Evolutionary conservation across 2,329 filamentous ascomycete genomes (phyloP), one percentile per base, ranked within the genome.

Genomic region (Ambrosiella xylebori): DNA sequence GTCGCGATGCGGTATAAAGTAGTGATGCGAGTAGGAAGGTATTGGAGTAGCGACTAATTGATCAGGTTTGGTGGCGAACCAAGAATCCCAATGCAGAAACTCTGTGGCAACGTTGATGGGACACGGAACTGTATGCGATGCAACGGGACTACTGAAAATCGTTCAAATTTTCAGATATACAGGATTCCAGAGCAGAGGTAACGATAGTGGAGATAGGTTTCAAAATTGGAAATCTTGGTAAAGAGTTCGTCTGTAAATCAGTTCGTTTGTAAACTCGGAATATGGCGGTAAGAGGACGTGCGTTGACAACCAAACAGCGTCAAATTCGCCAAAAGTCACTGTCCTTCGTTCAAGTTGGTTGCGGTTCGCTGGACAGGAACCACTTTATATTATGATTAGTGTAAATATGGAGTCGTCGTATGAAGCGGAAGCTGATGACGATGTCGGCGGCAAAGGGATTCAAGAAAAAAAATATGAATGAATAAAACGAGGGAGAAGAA

Each of bases 401-500:
- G 47, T 27, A 27, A 11, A 11, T 2, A 51, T 51, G 47, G 17
- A 35, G 11, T 51, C 19, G 47, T 51, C 36, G 19, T 19, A 47
- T 47, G 49, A 50, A 36, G 38, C 35, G 49, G 11, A 53, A 27
- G 52, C n/a, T 15, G 36, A n/a, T 15, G 39, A 59, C 8, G 37
- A 47, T 15, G 17, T 47, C 44, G 7, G 9, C 44, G n/a, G 44
- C n/a, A 15, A 15, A 40, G 50, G 27, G 19, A 13, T 45, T 12
- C 7, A 13, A 36, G n/a, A 41, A 38, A 9, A 13, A 39, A 9
- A 54, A 50, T 15, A 17, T 40, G 50, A 9, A 17, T 40, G 36
- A 47, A 51, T 3, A 44, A 54, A 27, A 45, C 19, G 45, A 47
- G 39, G 44, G 19, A 54, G 37, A 54, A 58, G 44, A 53, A 56